These are phyloP conservation scores for Aspergillus diversus DNA, from an alignment of 495 filamentous ascomycete species.

Conservation along the genomic window DNA sequence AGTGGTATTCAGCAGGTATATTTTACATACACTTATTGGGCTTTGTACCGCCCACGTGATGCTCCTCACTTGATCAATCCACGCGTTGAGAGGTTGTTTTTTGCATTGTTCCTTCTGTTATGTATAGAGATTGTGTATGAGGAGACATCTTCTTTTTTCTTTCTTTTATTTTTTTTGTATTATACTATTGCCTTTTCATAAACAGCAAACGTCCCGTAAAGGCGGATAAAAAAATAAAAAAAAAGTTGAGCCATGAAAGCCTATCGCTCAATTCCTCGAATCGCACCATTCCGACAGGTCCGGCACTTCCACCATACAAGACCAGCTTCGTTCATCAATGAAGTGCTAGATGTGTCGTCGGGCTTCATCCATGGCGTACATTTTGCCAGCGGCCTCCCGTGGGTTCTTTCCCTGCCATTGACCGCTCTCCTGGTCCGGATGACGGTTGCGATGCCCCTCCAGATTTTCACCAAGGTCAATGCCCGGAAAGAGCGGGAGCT, in stretches of 20 bases:
- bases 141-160: neutral
- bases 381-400: slow-evolving; percentile 61
- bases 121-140: neutral
- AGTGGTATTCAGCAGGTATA: slow-evolving; percentile 5
- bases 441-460: slow-evolving; percentile 60
- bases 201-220: neutral
- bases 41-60: slow-evolving; percentile 19
- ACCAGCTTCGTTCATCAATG: slow-evolving; percentile 45
- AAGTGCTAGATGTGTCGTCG: slow-evolving; percentile 55
- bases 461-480: slow-evolving; percentile 52
- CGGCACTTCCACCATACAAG: slow-evolving; percentile 53
- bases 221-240: neutral
- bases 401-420: slow-evolving; percentile 71
- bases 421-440: slow-evolving; percentile 66
- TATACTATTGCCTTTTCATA: neutral
- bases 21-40: neutral
- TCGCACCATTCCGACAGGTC: slow-evolving; percentile 28
- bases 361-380: slow-evolving; percentile 65
- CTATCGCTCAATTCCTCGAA: slow-evolving; percentile 6
- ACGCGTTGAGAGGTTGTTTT: slow-evolving; percentile 12
- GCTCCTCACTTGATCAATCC: neutral
- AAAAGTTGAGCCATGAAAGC: slow-evolving; percentile 1
- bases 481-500: slow-evolving; percentile 49
- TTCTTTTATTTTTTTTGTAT: slow-evolving; percentile 1
- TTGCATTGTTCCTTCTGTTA: slow-evolving; percentile 14